Evolutionary conservation across 108 stramenopile species (phyloP).

Genomic region (Cyclostephanos tholiformis): DNA sequence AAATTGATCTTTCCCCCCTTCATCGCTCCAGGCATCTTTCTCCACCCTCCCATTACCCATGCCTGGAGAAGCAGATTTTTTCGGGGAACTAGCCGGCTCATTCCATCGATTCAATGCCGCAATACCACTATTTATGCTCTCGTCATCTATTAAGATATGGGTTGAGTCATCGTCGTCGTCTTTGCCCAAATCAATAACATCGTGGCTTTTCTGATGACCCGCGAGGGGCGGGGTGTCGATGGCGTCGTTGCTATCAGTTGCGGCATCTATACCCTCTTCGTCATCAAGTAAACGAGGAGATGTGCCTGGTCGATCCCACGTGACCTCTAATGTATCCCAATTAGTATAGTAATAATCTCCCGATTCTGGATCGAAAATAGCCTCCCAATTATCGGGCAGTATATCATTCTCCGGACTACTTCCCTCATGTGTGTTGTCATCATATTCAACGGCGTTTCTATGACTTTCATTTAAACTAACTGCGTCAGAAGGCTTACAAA

Average conservation of each 20-base stretch:
- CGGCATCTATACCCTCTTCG: background rate
- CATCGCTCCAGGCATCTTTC: background rate
- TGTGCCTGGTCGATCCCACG: conserved; percentile 69
- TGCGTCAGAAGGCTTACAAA: conserved; percentile 13
- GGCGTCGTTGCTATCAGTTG: background rate
- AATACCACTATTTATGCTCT: conserved; percentile 19
- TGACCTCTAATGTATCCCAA: conserved; percentile 71
- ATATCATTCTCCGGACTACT: background rate
- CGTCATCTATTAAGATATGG: conserved; percentile 11
- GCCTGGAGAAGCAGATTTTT: background rate
- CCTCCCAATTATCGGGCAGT: conserved; percentile 77
- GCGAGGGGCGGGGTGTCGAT: background rate
- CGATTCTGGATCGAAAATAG: conserved; percentile 66
- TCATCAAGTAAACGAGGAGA: background rate
- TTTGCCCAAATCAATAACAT: background rate
- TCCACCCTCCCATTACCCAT: background rate
- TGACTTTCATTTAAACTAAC: background rate
- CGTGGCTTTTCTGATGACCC: background rate
- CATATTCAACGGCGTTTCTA: background rate
- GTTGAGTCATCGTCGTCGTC: conserved; percentile 4
- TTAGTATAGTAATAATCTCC: conserved; percentile 83
- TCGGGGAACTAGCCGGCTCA: background rate
- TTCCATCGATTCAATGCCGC: conserved; percentile 30
- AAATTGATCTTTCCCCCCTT: background rate
- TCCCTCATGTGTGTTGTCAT: background rate